Conservation (phyloP, 176 grass and related monocot genomes). For the Bromus sterilis region DNA sequence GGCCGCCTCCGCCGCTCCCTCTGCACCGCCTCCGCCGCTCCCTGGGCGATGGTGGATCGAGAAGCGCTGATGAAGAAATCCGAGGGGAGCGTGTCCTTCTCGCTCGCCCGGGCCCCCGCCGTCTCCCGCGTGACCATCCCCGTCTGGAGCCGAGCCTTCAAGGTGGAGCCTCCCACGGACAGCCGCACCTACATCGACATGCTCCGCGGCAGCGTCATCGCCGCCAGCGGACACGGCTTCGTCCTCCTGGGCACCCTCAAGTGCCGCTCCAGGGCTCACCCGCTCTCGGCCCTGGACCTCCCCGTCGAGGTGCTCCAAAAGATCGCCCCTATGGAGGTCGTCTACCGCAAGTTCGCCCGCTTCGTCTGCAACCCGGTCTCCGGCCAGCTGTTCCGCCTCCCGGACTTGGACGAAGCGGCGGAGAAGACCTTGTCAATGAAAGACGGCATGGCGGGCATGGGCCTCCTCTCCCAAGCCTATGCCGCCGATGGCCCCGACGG, state of each 20-base stretch:
- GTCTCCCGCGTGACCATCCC: not conserved
- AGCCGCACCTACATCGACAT: not conserved
- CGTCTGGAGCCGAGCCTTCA: not conserved
- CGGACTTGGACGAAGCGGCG: not conserved
- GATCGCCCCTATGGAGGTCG: not conserved
- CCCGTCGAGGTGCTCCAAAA: not conserved
- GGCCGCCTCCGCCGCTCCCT: not conserved
- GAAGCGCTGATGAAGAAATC: not conserved
- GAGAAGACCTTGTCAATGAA: not conserved
- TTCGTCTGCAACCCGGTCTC: conserved; percentile 6
- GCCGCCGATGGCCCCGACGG: not conserved
- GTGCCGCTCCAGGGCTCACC: not conserved
- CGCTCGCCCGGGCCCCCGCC: not conserved
- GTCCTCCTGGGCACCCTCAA: not conserved
- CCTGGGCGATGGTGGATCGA: not conserved
- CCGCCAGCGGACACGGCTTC: not conserved
- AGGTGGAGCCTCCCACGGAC: not conserved
- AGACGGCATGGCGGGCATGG: not conserved
- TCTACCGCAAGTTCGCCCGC: not conserved
- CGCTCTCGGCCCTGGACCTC: not conserved
- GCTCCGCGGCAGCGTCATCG: not conserved
- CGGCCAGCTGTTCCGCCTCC: not conserved
- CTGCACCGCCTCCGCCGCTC: not conserved
- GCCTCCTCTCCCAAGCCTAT: not conserved
- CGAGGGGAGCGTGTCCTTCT: not conserved